phyloP scores from a whole-genome alignment of 2,329 filamentous ascomycete species.

The Nemania sp. region DNA sequence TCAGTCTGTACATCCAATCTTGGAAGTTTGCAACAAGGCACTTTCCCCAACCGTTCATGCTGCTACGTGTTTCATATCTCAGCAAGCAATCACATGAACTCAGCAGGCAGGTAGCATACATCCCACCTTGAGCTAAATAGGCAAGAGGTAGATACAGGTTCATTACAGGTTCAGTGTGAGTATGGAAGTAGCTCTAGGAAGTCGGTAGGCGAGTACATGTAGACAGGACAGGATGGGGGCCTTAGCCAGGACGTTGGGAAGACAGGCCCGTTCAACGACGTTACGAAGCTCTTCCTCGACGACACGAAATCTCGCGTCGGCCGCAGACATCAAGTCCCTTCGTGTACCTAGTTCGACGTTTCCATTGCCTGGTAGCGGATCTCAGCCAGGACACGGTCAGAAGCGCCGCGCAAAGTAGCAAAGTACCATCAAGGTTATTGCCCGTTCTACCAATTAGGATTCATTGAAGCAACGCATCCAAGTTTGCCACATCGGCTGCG shows the following conservation, averaged over 20 bases:
- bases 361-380: not conserved
- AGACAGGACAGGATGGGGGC: not conserved
- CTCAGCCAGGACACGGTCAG: not conserved
- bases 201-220: not conserved
- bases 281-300: not conserved
- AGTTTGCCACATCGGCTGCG: not conserved
- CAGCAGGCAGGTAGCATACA: not conserved
- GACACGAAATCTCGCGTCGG: not conserved
- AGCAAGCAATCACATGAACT: not conserved
- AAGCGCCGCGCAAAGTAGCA: not conserved
- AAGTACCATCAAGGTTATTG: not conserved
- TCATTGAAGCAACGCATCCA: not conserved
- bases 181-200: no score
- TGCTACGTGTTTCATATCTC: not conserved
- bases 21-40: not conserved
- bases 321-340: not conserved
- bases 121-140: not conserved
- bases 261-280: no score
- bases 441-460: not conserved
- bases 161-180: no score
- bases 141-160: no score
- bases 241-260: not conserved
- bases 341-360: not conserved
- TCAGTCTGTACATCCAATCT: not conserved
- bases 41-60: constrained; percentile 1